Percentiles rank a stretch among this genome's conserved stretches.
Evolutionary conservation across 2,329 filamentous ascomycete species (phyloP).

Genomic region (Verticillium nonalfalfae): DNA sequence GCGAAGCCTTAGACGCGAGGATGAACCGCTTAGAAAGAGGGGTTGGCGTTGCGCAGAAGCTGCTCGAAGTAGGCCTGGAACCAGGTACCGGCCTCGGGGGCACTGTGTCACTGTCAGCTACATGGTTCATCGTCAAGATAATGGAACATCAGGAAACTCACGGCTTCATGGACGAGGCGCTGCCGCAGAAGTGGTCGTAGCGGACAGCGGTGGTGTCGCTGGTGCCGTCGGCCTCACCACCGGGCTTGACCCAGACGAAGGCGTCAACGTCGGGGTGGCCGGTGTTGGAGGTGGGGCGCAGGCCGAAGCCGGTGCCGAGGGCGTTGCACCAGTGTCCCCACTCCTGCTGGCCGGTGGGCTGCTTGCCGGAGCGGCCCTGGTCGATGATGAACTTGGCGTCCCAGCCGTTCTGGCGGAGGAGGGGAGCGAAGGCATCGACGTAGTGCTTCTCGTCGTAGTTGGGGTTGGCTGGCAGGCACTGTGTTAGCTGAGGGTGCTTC

Average conservation of each 20-base stretch:
- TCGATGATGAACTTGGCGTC: slow-evolving; percentile 42
- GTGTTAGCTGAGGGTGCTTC: slow-evolving; percentile 12
- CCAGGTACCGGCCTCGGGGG: slow-evolving; percentile 66
- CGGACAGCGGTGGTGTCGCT: slow-evolving; percentile 39
- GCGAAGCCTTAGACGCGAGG: too few relatives aligned
- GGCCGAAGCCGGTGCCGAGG: slow-evolving; percentile 56
- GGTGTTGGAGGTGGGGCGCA: slow-evolving; percentile 57
- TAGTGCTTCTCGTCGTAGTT: slow-evolving; percentile 52
- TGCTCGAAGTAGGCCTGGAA: slow-evolving; percentile 56
- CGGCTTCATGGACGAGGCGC: slow-evolving; percentile 49
- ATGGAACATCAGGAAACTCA: slow-evolving; percentile 20
- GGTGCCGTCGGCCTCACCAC: slow-evolving; percentile 49
- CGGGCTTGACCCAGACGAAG: slow-evolving; percentile 67
- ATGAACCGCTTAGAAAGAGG: slow-evolving; percentile 28
- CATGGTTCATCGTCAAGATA: not conserved
- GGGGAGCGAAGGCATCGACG: slow-evolving; percentile 56
- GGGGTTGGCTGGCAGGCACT: slow-evolving; percentile 27
- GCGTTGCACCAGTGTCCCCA: slow-evolving; percentile 68
- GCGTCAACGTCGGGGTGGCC: slow-evolving; percentile 54
- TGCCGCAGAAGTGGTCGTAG: slow-evolving; percentile 50
- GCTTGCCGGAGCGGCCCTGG: slow-evolving; percentile 47
- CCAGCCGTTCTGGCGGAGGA: slow-evolving; percentile 44
- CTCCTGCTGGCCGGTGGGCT: slow-evolving; percentile 52
- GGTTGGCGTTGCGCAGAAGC: slow-evolving; percentile 49
- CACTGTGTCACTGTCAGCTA: slow-evolving; percentile 15